A percentile compares a stretch with the other conserved stretches of the same genome.
phyloP scores from a whole-genome alignment of 768 basidiomycete species.

The Strobilomyces dryophilus region DNA sequence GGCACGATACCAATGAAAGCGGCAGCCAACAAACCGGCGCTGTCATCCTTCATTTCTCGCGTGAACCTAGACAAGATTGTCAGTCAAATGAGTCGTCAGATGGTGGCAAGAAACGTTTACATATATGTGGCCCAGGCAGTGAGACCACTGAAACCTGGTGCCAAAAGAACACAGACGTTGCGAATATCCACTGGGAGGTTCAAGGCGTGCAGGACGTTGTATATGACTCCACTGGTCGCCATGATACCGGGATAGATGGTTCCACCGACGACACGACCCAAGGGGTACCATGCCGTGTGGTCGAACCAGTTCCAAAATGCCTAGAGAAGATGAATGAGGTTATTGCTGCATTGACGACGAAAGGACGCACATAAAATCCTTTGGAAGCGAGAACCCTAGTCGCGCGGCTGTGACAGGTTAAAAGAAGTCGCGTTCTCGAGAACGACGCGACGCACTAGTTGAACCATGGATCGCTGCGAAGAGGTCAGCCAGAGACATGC shows the following conservation, averaged over 20 bases:
- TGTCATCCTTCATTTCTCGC: slow-evolving; percentile 91
- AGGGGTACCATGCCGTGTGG: slow-evolving; percentile 98
- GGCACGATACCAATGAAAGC: slow-evolving; percentile 98
- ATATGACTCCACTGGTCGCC: slow-evolving; percentile 97
- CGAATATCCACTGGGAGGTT: slow-evolving; percentile 97
- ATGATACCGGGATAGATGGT: slow-evolving; percentile 98
- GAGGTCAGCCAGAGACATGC: not conserved
- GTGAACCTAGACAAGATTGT: slow-evolving; percentile 67
- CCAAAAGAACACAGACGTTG: slow-evolving; percentile 94
- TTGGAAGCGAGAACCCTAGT: slow-evolving; percentile 86
- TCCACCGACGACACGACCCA: slow-evolving; percentile 96
- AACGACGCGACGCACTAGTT: slow-evolving; percentile 72
- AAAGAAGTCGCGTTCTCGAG: not conserved
- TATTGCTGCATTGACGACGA: not conserved
- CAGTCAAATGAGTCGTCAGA: not conserved
- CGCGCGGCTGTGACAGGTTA: slow-evolving; percentile 62
- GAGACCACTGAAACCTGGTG: slow-evolving; percentile 93
- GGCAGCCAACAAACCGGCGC: slow-evolving; percentile 94
- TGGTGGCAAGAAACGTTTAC: slow-evolving; percentile 40
- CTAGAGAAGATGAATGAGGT: slow-evolving; percentile 37
- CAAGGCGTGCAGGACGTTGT: slow-evolving; percentile 80
- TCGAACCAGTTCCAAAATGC: slow-evolving; percentile 99
- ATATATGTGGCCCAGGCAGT: slow-evolving; percentile 97
- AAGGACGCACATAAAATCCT: slow-evolving; percentile 83
- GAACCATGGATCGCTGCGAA: slow-evolving; percentile 91